phyloP scores from a whole-genome alignment of 208 protist genomes.

The Trypanosoma avium region DNA sequence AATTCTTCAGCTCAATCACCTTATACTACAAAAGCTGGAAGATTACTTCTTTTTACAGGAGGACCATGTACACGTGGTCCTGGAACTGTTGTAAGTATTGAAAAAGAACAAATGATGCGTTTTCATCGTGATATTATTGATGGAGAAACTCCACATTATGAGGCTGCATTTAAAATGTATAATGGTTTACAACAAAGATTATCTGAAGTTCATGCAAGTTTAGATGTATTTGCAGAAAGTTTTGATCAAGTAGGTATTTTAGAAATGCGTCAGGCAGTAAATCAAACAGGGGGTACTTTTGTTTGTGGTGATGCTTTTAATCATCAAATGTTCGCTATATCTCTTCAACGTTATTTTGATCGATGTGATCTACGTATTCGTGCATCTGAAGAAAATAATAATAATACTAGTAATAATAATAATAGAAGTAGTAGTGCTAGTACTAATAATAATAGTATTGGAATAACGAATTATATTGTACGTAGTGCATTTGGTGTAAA shows the following conservation, averaged over 20 bases:
- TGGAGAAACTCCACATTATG: slow-evolving; percentile 73
- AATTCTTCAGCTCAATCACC: background rate
- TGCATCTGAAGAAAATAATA: background rate
- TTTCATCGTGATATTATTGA: slow-evolving; percentile 96
- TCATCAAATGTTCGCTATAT: slow-evolving; percentile 79
- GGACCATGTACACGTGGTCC: slow-evolving; percentile 95
- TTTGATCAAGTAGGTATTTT: slow-evolving; percentile 97
- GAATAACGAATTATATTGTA: slow-evolving; percentile 22
- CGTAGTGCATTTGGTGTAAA: slow-evolving; percentile 64
- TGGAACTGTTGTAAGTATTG: slow-evolving; percentile 85
- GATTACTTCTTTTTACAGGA: slow-evolving; percentile 95
- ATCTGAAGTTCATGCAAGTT: slow-evolving; percentile 81
- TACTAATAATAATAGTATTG: background rate
- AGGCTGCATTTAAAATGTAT: slow-evolving; percentile 88
- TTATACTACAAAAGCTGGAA: slow-evolving; percentile 28
- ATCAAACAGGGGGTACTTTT: slow-evolving; percentile 93
- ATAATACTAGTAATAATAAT: background rate
- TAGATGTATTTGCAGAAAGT: slow-evolving; percentile 97
- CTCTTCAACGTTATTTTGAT: slow-evolving; percentile 76
- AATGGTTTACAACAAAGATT: slow-evolving; percentile 84
- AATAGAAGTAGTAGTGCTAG: background rate
- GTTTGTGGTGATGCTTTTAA: slow-evolving; percentile 96
- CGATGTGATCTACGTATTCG: slow-evolving; percentile 44
- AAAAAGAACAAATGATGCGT: slow-evolving; percentile 96
- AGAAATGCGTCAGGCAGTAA: slow-evolving; percentile 94